Base-by-base conservation (phyloP, 495 filamentous ascomycete genomes). In the Viridothelium virens region DNA sequence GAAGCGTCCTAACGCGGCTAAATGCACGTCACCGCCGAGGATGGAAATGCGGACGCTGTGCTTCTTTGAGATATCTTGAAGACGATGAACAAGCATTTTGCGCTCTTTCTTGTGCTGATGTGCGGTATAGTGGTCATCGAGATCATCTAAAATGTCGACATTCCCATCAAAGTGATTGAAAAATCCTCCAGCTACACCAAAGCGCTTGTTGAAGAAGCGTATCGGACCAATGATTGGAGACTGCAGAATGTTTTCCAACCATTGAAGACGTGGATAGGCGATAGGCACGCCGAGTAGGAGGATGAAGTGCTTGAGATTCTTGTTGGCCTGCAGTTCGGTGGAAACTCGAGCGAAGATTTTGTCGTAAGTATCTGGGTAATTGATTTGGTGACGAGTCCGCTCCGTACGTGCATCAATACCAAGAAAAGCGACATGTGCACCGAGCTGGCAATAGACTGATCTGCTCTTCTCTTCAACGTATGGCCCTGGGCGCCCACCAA, bases 71-170 rank as follows among this genome's bases (percentile, higher is more conserved):
- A 96, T 76, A 31, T 80, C 77, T 73, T 97, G 92, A 33, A 96
- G 83, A 34, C 88, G 84, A 53, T 86, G 81, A 39, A 96, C 74
- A 36, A 97, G 80, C 38, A 81, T 77, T 67, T 86, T 87, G 56
- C 93, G 87, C 79, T 97, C 93, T 50, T 84, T 82, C 75, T 96
- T 97, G 81, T 97, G 93, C 65, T 91, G 91, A 38, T 86, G 85
- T 12, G 93, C 91, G 37, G 91, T 96, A 78, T 96, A 96, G 74
- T 97, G 93, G 74, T 96, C 93, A 73, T 96, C 92, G 18, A 97
- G 80, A 71, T 97, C 93, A 73, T 97, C 93, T 7, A 96, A 80
- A 36, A 96, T 81, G 80, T 97, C 93, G 12, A 95, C 86, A 69
- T 86, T 84, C 36, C 93, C 93, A 74, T 96, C 93, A 66, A 96